These are phyloP conservation scores for Paspalum vaginatum DNA, from an alignment of 176 grass and related monocot genomes.

Conservation along the genomic window DNA sequence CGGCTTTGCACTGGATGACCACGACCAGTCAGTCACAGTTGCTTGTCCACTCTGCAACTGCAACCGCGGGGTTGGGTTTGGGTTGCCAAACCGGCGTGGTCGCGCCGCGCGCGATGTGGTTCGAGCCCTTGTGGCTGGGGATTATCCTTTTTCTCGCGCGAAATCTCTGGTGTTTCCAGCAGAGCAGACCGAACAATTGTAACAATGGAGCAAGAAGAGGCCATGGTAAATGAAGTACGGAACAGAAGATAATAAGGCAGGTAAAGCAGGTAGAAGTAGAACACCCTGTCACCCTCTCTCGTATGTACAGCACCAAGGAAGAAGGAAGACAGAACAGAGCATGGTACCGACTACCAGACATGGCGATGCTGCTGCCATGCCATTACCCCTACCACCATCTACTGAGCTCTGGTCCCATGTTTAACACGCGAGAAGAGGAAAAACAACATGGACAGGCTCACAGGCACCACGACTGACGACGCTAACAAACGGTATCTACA, in stretches of 20 bases:
- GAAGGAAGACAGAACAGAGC: background rate
- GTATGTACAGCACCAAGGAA: slow-evolving; percentile 27
- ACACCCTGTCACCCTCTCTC: background rate
- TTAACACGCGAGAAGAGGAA: background rate
- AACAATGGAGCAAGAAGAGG: background rate
- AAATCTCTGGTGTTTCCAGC: too few relatives aligned
- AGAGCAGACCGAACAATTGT: too few relatives aligned
- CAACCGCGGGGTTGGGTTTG: too few relatives aligned
- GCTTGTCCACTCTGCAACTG: slow-evolving; percentile 15
- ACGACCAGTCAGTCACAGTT: background rate
- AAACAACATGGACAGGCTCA: slow-evolving; percentile 56
- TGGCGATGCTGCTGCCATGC: background rate
- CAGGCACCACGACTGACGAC: background rate
- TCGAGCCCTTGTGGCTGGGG: too few relatives aligned
- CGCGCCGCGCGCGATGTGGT: too few relatives aligned
- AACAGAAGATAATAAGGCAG: background rate
- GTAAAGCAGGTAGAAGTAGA: background rate
- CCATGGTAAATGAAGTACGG: background rate
- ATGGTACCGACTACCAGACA: background rate
- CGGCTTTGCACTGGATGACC: background rate
- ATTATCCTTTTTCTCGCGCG: too few relatives aligned
- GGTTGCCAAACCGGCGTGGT: background rate
- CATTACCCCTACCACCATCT: background rate
- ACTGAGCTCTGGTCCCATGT: slow-evolving; percentile 47
- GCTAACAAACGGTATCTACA: background rate